Evolutionary conservation across 345 rosid genomes (phyloP), one percentile per base, ranked within the genome.

Genomic region (Garcia nutans): DNA sequence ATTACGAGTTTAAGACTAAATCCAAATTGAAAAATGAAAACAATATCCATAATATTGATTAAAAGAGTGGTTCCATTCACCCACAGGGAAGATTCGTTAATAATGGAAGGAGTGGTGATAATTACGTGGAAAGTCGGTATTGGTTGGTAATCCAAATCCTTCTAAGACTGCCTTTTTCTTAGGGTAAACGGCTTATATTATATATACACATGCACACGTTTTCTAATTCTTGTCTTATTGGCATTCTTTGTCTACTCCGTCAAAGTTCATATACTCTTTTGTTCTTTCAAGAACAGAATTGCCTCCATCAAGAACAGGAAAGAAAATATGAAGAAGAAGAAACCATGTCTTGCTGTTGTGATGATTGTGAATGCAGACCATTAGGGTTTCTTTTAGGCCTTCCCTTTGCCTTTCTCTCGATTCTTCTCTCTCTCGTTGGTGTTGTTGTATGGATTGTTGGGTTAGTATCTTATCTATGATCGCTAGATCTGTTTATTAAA

Each of bases 341-440:
- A 75, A 57, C 47, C 65, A 77, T 77, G 75, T 50, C 45, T 54
- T 84, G 84, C 77, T 80, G 89, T 76, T 66, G 82, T 79, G 81
- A 79, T 26, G 82, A 83, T 54, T 82, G 90, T 64, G 91, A 87
- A 23, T 93, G 99, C 79, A 86, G 92, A 78, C 94, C 97, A 15
- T 80, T 91, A 56, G 99, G 94, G 68, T 93, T 95, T 79, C 93
- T 95, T 26, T 80, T 93, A 70, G 98, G 97, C 33, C 97, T 93
- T 26, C 98, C 99, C 58, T 95, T 91, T 73, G 93, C 97, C 61
- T 84, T 95, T 49, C 87, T 95, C 65, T 81, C 96, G 71, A 89
- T 95, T 55, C 64, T 93, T 55, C 76, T 93, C 86, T 93, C 98
- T 66, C 75, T 93, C 41, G 78, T 95, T 64, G 96, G 96, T 69